Evolutionary conservation across 83 land plant species (phyloP), one percentile per base, ranked within the genome.

Genomic region (Picea abies): DNA sequence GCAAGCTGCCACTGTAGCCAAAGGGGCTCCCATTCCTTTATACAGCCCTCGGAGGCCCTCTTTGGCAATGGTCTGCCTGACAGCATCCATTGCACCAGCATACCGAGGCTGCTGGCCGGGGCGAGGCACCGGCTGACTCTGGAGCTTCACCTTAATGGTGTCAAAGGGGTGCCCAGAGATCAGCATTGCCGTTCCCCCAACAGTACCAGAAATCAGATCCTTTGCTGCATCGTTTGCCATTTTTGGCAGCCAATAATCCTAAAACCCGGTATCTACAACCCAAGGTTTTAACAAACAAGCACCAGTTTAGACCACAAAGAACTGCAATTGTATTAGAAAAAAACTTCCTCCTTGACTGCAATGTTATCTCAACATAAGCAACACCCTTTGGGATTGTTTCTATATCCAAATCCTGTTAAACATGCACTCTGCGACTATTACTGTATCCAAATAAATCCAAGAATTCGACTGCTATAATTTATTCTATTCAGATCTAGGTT

Each of bases 1-100:
- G 81, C 81, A 78, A 5, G 89, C 86, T 20, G 90, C 90, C 20
- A 89, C 90, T 19, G 86, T 84, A 8, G 90, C 90, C n/a, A 89
- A 83, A 2, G 90, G 90, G 20, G 89, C 90, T 16, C 90, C 90
- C 90, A 89, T 89, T 16, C 90, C 90, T 52, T 89, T 89, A 82
- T 84, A 89, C 63, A 89, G 82, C 23, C 90, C 90, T 62, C 80
- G 64, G 26, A 86, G 80, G 10, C 89, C 90, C 63, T 89, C 90
- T 20, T 67, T 61, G 29, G 89, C 70, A n/a, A 89, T 0, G 3
- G 90, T 89, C 69, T 89, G 64, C 84, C 44, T 84, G 26, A 89
- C 90, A 14, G 90, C 90, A 70, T 89, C 90, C 25, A 89, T 79
- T 23, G 90, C 89, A 12, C 89, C 90, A 9, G 84, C 10, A 29